A percentile compares a stretch with the other conserved stretches of the same genome.
Evolutionary conservation across 257 asterid species (phyloP).

Genomic region (Solanum pennellii): DNA sequence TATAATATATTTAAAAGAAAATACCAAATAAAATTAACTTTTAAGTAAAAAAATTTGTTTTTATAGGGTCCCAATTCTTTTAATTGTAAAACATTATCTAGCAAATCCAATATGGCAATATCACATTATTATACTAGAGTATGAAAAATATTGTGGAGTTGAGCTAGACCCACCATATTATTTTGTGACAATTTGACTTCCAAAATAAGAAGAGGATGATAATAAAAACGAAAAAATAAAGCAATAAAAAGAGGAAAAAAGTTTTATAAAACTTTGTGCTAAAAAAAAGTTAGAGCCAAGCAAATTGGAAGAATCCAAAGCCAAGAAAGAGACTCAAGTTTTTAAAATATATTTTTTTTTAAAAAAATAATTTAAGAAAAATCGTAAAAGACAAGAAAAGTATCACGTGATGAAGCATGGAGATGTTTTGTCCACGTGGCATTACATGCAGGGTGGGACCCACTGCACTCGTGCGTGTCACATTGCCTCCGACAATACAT

Average conservation of each 20-base stretch:
- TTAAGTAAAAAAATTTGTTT: neutral
- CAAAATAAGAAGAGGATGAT: neutral
- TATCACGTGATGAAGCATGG: slow-evolving; percentile 21
- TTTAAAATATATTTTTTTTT: neutral
- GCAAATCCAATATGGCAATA: neutral
- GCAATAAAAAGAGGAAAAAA: neutral
- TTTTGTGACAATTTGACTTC: neutral
- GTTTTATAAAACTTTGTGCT: neutral
- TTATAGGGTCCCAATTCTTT: neutral
- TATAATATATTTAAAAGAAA: no score
- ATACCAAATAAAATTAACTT: no score
- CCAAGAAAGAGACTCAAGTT: neutral
- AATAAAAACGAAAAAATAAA: neutral
- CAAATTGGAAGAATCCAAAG: slow-evolving; percentile 3
- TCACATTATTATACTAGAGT: neutral
- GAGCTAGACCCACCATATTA: neutral
- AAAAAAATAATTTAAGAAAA: neutral
- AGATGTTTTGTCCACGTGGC: slow-evolving; percentile 8
- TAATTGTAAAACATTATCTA: neutral
- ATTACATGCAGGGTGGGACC: neutral
- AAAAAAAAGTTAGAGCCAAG: neutral
- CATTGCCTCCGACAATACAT: slow-evolving; percentile 17
- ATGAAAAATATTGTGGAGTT: neutral
- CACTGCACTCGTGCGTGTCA: slow-evolving; percentile 19
- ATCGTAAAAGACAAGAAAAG: slow-evolving; percentile 1